phyloP scores from a whole-genome alignment of 2,329 filamentous ascomycete species.

The Orbilia javanica region DNA sequence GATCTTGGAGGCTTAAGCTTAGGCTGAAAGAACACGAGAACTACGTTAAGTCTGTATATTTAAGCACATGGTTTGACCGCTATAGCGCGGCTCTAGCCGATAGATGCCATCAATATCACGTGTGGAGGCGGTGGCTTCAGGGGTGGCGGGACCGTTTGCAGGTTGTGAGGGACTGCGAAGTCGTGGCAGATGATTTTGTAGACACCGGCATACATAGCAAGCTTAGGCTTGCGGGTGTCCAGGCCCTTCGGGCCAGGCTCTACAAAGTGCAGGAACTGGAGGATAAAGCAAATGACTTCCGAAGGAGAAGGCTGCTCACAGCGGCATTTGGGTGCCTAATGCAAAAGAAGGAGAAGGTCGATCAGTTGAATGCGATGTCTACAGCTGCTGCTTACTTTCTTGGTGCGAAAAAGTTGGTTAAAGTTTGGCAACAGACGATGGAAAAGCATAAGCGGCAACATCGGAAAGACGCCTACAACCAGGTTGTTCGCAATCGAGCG shows the following conservation, averaged over 20 bases:
- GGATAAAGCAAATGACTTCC: constrained; percentile 25
- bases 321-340: constrained; percentile 1
- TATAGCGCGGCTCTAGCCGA: constrained; percentile 53
- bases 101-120: constrained; percentile 45
- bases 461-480: constrained; percentile 53
- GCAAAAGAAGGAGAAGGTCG: constrained; percentile 23
- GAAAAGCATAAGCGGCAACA: constrained; percentile 51
- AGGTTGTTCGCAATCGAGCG: constrained; percentile 30
- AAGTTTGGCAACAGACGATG: constrained; percentile 37
- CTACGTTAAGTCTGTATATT: constrained; percentile 49
- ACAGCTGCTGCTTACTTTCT: constrained; percentile 45
- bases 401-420: constrained; percentile 31
- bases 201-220: constrained; percentile 11
- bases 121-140: constrained; percentile 41
- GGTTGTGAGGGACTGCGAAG: constrained; percentile 12
- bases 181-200: constrained; percentile 17
- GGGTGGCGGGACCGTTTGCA: constrained; percentile 26
- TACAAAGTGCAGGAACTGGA: constrained; percentile 25
- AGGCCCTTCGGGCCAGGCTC: constrained; percentile 14
- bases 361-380: constrained; percentile 30
- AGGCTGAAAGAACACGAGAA: constrained; percentile 43
- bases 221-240: constrained; percentile 28
- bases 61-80: constrained; percentile 52
- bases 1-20: constrained; percentile 45
- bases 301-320: constrained; percentile 29